Evolutionary conservation across 2,329 filamentous ascomycete species (phyloP), one percentile per base, ranked within the genome.

Genomic region (Orbilia blumenaviensis): DNA sequence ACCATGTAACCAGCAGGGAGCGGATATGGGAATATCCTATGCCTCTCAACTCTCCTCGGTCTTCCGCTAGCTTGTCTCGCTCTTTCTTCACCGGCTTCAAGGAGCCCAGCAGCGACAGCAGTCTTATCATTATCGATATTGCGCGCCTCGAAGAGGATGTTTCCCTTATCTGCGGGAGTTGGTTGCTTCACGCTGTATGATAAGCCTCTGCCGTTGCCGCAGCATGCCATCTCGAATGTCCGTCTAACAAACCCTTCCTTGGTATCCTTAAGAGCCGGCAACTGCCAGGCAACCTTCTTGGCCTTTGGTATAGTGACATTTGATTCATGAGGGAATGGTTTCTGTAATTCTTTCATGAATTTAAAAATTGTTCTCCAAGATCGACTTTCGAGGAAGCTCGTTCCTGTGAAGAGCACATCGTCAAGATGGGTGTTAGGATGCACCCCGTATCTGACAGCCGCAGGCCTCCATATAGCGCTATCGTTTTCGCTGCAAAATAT

Each of bases 401-500:
- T 75, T 27, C 80, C 80, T 0, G 80, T 72, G 68, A 79, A 80
- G 12, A 80, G 63, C 4, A 80, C 73, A 16, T 79, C 72, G 41
- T 80, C 79, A 16, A 80, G 68, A 38, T 80, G 66, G 3, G 60
- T 77, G 44, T 78, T 69, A 14, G 73, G 78, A 42, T 71, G 73
- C 25, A 79, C 75, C 42, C 80, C 80, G 14, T 80, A 79, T 18
- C 73, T 74, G 8, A 79, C 60, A 14, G 80, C 79, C 3, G 76
- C 66, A 25, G 77, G 73, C 21, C 77, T 78, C 80, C 80, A 80
- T 25, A 79, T 64, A 10, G 78, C 50, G 34, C 76, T 75, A 58
- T 80, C 80, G 42, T 79, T 80, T 63, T 79, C 78, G 48, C 63
- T 52, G 73, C 79, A 80, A 36, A 80, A 80, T 21, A 80, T 68